phyloP scores from a whole-genome alignment of 768 basidiomycete genomes.

The Mycena venus region DNA sequence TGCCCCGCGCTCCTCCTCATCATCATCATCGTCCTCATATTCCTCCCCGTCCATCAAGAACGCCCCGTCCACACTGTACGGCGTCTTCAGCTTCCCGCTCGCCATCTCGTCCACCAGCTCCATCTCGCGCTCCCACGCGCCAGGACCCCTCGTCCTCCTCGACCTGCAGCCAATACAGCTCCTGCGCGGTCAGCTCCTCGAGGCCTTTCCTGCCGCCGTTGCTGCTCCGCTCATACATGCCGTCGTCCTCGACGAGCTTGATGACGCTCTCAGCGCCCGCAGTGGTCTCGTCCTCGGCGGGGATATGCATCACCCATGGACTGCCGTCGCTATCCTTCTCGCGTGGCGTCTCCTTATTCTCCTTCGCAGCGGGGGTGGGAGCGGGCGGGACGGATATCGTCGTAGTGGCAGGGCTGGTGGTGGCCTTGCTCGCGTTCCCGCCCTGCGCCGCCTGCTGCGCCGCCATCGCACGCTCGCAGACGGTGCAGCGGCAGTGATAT shows the following conservation, averaged over 20 bases:
- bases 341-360: constrained; percentile 39
- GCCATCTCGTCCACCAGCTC: constrained; percentile 27
- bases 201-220: not conserved
- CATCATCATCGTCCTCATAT: constrained; percentile 4
- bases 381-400: not conserved
- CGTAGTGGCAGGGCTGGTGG: not conserved
- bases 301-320: constrained; percentile 21
- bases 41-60: not conserved
- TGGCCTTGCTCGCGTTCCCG: not conserved
- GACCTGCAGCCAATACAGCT: constrained; percentile 46
- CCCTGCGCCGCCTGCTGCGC: constrained; percentile 9
- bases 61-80: not conserved
- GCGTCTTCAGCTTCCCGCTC: constrained; percentile 2
- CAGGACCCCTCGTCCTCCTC: constrained; percentile 50
- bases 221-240: not conserved
- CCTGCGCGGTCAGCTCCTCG: constrained; percentile 26
- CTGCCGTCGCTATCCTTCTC: constrained; percentile 27
- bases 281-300: constrained; percentile 21
- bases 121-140: constrained; percentile 29
- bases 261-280: constrained; percentile 27
- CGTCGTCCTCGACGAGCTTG: constrained; percentile 28
- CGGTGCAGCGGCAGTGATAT: constrained; percentile 16
- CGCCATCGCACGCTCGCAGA: constrained; percentile 20
- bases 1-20: not conserved
- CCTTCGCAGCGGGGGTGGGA: constrained; percentile 19